Evolutionary conservation across 2,329 filamentous ascomycete species (phyloP).

Genomic region (Phialemoniopsis sp.): DNA sequence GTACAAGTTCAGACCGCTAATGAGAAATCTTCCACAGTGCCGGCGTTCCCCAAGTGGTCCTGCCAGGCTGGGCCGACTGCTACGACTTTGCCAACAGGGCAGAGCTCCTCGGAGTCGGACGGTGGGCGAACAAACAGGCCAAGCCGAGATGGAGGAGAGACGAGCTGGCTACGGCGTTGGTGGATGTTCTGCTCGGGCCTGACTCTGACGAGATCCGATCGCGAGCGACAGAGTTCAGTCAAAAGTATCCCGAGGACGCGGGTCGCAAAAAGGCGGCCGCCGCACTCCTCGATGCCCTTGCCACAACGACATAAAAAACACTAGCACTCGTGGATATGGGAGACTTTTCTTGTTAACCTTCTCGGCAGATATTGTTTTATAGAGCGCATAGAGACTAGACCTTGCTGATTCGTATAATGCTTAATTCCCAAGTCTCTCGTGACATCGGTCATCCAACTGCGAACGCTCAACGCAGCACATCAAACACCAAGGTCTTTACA

Average conservation of each 20-base stretch:
- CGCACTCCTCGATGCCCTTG: too few relatives aligned
- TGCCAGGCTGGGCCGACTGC: constrained; percentile 39
- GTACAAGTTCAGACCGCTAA: not conserved
- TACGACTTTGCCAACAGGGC: constrained; percentile 41
- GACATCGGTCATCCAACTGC: too few relatives aligned
- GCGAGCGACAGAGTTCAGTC: constrained; percentile 5
- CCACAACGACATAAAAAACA: too few relatives aligned
- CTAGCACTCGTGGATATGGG: too few relatives aligned
- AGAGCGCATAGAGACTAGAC: too few relatives aligned
- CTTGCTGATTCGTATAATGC: too few relatives aligned
- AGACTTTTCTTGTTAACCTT: too few relatives aligned
- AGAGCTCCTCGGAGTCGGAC: constrained; percentile 37
- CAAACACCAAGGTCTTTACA: too few relatives aligned
- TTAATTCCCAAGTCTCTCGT: too few relatives aligned
- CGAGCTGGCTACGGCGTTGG: constrained; percentile 11
- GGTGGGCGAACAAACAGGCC: constrained; percentile 15
- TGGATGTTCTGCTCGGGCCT: constrained; percentile 7
- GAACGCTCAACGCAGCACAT: too few relatives aligned
- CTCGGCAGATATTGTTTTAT: too few relatives aligned
- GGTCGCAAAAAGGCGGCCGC: constrained; percentile 7
- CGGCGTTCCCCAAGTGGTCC: constrained; percentile 38
- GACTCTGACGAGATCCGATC: constrained; percentile 5
- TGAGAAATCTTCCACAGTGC: constrained; percentile 20
- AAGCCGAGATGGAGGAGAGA: constrained; percentile 9
- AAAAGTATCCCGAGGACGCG: constrained; percentile 5